Percentiles rank a stretch among this genome's conserved stretches.
These are phyloP conservation scores for Flaveria linearis DNA, from an alignment of 129 eudicot genomes.

Conservation along the genomic window DNA sequence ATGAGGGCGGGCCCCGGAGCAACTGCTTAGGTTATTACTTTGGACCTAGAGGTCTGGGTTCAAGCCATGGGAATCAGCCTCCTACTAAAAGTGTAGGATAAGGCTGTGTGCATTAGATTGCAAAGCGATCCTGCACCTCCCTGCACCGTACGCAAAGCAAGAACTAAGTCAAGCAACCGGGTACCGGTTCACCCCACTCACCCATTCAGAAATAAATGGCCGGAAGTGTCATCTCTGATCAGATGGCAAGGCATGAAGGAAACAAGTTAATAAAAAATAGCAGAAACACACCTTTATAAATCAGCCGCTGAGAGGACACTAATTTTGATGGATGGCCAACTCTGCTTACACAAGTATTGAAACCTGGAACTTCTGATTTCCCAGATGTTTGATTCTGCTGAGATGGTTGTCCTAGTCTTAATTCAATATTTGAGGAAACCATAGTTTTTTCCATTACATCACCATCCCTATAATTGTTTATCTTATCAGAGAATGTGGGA, in stretches of 20 bases:
- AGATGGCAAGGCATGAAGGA: constrained; percentile 15
- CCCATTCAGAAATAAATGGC: neutral
- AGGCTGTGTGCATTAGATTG: neutral
- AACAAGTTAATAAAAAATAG: neutral
- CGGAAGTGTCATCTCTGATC: neutral
- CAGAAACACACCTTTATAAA: constrained; percentile 49
- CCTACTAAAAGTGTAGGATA: too few species aligned
- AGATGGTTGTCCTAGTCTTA: constrained; percentile 79
- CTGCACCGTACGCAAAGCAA: too few species aligned
- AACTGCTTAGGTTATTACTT: too few species aligned
- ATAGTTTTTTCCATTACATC: constrained; percentile 32
- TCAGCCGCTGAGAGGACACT: constrained; percentile 34
- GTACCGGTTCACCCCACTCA: neutral
- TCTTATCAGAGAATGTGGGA: constrained; percentile 31
- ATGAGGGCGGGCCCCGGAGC: too few species aligned
- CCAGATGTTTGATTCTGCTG: constrained; percentile 45
- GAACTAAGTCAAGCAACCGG: too few species aligned
- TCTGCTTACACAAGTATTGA: constrained; percentile 30
- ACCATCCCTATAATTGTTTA: constrained; percentile 25
- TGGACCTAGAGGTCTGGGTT: too few species aligned
- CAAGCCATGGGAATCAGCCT: too few species aligned
- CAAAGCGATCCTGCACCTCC: too few species aligned
- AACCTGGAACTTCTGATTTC: constrained; percentile 25
- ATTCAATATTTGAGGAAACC: constrained; percentile 58
- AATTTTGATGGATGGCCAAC: constrained; percentile 30